Base-by-base conservation (phyloP, 2,329 filamentous ascomycete species). In the Alternaria postmessia region DNA sequence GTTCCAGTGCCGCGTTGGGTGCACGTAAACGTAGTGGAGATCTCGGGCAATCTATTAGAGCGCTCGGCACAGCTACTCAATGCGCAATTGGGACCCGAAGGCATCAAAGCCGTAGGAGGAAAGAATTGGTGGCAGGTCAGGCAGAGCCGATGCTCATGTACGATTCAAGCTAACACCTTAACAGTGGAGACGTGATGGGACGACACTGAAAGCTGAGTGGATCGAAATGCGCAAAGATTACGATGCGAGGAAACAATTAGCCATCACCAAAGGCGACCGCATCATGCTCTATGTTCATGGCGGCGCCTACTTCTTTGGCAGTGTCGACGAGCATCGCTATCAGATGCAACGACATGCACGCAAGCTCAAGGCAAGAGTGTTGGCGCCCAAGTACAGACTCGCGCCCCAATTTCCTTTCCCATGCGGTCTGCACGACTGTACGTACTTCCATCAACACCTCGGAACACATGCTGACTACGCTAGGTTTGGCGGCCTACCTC, bases 381-480 rank as follows among this genome's bases (percentile, higher is more conserved):
- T 98, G 77, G 93, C 94, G 67, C 85, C 94, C 5, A 84, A 88
- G 62, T 99, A 98, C 78, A 88, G 95, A 41, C 84, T 99, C 30
- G 88, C 95, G 6, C 95, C 94, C 2, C 94, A 98, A 75, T 99
- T 94, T 61, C 95, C 95, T 0, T 99, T 99, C 66, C 95, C 95
- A 0, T 98, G 95, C 72, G 93, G 92, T 28, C 80, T 99, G 7
- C 89, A 95, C 57, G 95, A 99, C 75, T 97, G 93, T 71, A 42
- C 60, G 70, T 66, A 52, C 12, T 3, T 7, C 16, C 2, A 18
- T 26, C 5, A 9, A 9, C 5, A 3, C 5, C 3, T 2, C 4
- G 5, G 7, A 39, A 18, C 6, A 11, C 7, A 22, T 38, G 30
- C 64, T 71, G 42, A 72, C 28, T 7, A 5, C 16, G 20, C 8